Evolutionary conservation across 1,139 yeast species (phyloP).

Genomic region (Blastobotrys indianensis): DNA sequence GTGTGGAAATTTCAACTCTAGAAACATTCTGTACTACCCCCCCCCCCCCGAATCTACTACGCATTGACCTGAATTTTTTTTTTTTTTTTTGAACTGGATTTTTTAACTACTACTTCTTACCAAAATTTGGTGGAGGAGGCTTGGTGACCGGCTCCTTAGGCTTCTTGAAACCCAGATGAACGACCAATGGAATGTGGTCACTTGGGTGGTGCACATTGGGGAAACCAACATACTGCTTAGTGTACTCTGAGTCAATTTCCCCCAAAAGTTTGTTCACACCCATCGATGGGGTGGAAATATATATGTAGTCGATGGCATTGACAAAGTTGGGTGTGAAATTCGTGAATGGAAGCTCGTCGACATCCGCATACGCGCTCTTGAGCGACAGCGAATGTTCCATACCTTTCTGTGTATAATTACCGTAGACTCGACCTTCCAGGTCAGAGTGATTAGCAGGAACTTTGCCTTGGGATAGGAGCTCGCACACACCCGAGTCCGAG

Average conservation of each 20-base stretch:
- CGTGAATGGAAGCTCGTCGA: conserved; percentile 91
- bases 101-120: conserved; percentile 8
- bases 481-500: conserved; percentile 83
- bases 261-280: conserved; percentile 85
- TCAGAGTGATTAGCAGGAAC: conserved; percentile 67
- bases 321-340: conserved; percentile 91
- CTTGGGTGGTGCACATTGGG: conserved; percentile 94
- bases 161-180: conserved; percentile 70
- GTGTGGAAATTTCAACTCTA: not conserved
- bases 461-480: conserved; percentile 71
- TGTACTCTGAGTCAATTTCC: conserved; percentile 71
- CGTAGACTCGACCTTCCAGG: conserved; percentile 82
- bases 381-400: conserved; percentile 75
- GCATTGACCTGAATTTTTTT: conserved; percentile 1
- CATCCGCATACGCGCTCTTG: conserved; percentile 75
- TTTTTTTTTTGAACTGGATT: not conserved
- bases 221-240: conserved; percentile 75
- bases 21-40: too few species aligned
- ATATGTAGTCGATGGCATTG: conserved; percentile 88
- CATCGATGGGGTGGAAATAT: conserved; percentile 79
- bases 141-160: conserved; percentile 29
- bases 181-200: conserved; percentile 82
- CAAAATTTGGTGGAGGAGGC: conserved; percentile 26
- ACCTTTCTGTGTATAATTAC: conserved; percentile 85
- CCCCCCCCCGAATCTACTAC: too few species aligned